Conservation (phyloP, 192 early-diverging fungal genomes). For the Podochytrium sp. region DNA sequence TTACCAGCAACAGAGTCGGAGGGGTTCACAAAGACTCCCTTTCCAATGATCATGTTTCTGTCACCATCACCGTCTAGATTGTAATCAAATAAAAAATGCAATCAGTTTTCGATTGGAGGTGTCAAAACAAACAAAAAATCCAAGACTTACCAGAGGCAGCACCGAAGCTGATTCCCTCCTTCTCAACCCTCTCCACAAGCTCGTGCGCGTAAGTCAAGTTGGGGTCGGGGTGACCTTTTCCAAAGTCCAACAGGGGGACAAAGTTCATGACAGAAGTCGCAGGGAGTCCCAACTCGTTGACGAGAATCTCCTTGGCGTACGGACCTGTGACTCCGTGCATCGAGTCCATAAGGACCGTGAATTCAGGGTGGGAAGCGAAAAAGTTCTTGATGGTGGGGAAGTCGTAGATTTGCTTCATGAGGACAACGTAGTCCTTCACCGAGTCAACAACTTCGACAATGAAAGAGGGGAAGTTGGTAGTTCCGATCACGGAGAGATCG, state of each 20-base stretch:
- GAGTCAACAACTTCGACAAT: conserved; percentile 87
- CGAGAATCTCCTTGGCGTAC: conserved; percentile 83
- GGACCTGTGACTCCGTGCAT: conserved; percentile 98
- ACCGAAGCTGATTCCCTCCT: conserved; percentile 82
- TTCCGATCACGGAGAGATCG: conserved; percentile 75
- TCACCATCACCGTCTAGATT: conserved; percentile 89
- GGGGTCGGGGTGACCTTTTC: conserved; percentile 95
- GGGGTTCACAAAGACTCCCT: conserved; percentile 93
- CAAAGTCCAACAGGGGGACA: conserved; percentile 86
- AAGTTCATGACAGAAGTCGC: conserved; percentile 79
- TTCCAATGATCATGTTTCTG: conserved; percentile 95
- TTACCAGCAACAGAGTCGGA: conserved; percentile 89
- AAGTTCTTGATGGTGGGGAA: conserved; percentile 84
- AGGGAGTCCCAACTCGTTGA: conserved; percentile 87
- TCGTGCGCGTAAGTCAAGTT: conserved; percentile 97
- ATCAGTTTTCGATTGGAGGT: background rate
- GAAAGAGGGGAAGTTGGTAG: conserved; percentile 62
- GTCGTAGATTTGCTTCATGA: conserved; percentile 92
- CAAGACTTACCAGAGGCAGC: conserved; percentile 74
- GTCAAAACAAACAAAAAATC: background rate
- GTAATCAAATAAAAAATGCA: too few species aligned
- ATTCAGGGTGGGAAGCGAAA: conserved; percentile 69
- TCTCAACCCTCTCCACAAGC: conserved; percentile 85
- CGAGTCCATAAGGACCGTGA: conserved; percentile 89
- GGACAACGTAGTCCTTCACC: conserved; percentile 82